A percentile compares a stretch with the other conserved stretches of the same genome.
phyloP scores from a whole-genome alignment of 768 basidiomycete genomes.

The Ephemerocybe angulata region DNA sequence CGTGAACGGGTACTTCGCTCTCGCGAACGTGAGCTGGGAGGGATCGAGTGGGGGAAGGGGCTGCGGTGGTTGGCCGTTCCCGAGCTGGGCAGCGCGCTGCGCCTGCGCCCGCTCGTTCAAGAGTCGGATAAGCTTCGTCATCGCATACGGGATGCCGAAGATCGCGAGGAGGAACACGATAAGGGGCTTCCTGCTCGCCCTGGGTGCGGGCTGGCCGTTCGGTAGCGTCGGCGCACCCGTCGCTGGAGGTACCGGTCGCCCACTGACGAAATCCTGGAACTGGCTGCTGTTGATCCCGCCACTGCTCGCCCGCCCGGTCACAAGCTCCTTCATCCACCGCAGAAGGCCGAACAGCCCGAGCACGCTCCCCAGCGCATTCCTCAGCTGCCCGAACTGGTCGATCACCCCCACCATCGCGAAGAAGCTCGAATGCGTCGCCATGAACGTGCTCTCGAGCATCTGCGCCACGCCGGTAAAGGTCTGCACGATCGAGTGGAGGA shows the following conservation, averaged over 20 bases:
- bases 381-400: slow-evolving; percentile 89
- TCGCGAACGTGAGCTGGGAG: slow-evolving; percentile 72
- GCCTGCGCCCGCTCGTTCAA: slow-evolving; percentile 61
- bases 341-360: slow-evolving; percentile 88
- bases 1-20: slow-evolving; percentile 74
- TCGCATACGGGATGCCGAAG: slow-evolving; percentile 88
- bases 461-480: slow-evolving; percentile 94
- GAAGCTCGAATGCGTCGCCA: slow-evolving; percentile 94
- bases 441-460: slow-evolving; percentile 96
- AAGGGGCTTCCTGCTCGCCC: slow-evolving; percentile 84
- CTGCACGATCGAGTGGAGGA: slow-evolving; percentile 92
- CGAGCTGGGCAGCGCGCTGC: slow-evolving; percentile 26
- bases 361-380: slow-evolving; percentile 91
- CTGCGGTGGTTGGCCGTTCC: slow-evolving; percentile 34
- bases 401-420: slow-evolving; percentile 96
- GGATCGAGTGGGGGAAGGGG: slow-evolving; percentile 68
- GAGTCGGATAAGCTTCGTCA: slow-evolving; percentile 83
- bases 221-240: slow-evolving; percentile 22
- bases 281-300: slow-evolving; percentile 50
- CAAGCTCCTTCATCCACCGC: slow-evolving; percentile 73
- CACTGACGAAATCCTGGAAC: slow-evolving; percentile 74
- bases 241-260: slow-evolving; percentile 54
- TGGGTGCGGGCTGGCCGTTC: slow-evolving; percentile 33
- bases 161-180: slow-evolving; percentile 92
- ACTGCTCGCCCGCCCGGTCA: slow-evolving; percentile 37